Conservation (phyloP, 257 asterid species). For the Solanum clarkiae region DNA sequence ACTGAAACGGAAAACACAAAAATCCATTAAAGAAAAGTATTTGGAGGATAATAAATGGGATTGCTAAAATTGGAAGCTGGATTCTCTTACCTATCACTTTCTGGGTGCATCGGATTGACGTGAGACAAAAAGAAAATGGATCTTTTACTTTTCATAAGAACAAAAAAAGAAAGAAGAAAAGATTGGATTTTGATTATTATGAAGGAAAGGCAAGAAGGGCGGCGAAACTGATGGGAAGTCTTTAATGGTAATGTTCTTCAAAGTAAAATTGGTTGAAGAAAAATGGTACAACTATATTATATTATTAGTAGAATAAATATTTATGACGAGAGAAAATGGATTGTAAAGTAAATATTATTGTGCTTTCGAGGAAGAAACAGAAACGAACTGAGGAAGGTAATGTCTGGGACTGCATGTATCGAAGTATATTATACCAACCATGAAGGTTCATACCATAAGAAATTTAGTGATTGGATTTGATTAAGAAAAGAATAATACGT, state of each 20-base stretch:
- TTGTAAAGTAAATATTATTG: background rate
- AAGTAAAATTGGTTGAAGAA: background rate
- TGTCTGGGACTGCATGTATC: background rate
- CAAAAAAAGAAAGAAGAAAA: background rate
- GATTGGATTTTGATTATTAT: background rate
- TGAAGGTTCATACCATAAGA: background rate
- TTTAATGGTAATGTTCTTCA: background rate
- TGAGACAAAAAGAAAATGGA: background rate
- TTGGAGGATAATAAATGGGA: background rate
- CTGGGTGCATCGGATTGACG: background rate
- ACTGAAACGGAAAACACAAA: background rate
- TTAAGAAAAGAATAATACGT: background rate
- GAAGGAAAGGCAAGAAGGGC: background rate
- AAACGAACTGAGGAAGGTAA: background rate
- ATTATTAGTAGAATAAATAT: background rate
- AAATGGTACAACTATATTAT: background rate
- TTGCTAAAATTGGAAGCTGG: background rate
- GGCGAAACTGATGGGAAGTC: background rate
- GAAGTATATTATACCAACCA: background rate
- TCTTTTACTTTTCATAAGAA: background rate
- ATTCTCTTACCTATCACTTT: background rate
- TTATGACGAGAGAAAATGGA: background rate
- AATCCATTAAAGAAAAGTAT: background rate
- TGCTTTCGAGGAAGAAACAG: background rate
- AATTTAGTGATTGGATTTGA: background rate